Base-by-base conservation (phyloP, 768 basidiomycete genomes). In the Infundibulicybe gibba region DNA sequence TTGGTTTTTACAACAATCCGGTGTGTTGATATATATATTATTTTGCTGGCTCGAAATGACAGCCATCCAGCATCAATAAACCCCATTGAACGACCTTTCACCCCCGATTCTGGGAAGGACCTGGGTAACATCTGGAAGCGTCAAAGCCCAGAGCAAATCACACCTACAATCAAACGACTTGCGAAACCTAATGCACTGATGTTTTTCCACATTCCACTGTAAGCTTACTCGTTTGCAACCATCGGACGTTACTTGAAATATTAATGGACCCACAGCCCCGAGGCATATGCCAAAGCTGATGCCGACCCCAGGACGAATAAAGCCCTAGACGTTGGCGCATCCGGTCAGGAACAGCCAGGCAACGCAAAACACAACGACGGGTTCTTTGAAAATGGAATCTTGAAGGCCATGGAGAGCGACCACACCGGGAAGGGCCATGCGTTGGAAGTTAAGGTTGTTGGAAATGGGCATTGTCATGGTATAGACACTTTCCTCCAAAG, bases 181-280 rank as follows among this genome's bases (percentile, higher is more conserved):
- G 90, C 89, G 3, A 98, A 97, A 64, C 95, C 95, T 1, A 97
- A 97, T 57, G 95, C 92, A 0, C 64, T 98, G 54, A 90, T 92
- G 87, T 97, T 95, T 69, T 97, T 97, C 83, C 95, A 98, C 55
- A 98, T 99, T 40, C 95, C 95, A 43, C 60, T 97, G 86, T 90
- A 60, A 16, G 85, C 71, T 25, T 40, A 16, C 40, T 19, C 25
- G 6, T 44, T 0, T 20, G 10, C 21, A 25, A 25, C 30, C 51
- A 21, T 8, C 32, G 45, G 11, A 21, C 20, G 25, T 17, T 32
- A 12, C 33, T 40, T 17, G 40, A 25, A 40, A 43, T 49, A 47
- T 41, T 39, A 32, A 46, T 37, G 19, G 33, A 6, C 30, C 6
- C 41, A 31, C 53, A 91, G 89, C 30, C 82, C 79, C 42, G 91